Conservation (phyloP, 331 rosid species). For the Quercus lobata region DNA sequence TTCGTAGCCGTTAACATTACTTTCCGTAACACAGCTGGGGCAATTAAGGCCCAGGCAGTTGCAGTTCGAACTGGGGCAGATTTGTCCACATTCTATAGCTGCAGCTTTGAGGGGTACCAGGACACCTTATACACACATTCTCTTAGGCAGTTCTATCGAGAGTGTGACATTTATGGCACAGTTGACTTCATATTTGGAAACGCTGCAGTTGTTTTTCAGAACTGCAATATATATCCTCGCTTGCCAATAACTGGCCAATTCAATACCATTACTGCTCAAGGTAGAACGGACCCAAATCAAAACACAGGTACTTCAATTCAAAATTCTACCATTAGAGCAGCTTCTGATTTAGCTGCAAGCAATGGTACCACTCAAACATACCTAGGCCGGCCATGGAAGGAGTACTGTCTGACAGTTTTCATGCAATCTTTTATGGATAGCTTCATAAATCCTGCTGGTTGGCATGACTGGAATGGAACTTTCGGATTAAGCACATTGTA, state of each 20-base stretch:
- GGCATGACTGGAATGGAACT: slow-evolving; percentile 58
- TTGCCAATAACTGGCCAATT: slow-evolving; percentile 49
- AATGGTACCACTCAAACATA: slow-evolving; percentile 27
- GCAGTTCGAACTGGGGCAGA: slow-evolving; percentile 79
- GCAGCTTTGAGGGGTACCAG: slow-evolving; percentile 79
- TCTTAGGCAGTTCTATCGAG: slow-evolving; percentile 59
- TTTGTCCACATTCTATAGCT: slow-evolving; percentile 62
- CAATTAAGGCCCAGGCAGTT: slow-evolving; percentile 73
- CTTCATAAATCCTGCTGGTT: slow-evolving; percentile 45
- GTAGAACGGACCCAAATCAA: slow-evolving; percentile 54
- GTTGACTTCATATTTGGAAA: slow-evolving; percentile 74
- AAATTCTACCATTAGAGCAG: slow-evolving; percentile 41
- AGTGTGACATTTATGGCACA: slow-evolving; percentile 64
- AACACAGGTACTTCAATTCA: slow-evolving; percentile 66
- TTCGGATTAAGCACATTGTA: slow-evolving; percentile 46
- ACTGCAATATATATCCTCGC: slow-evolving; percentile 57
- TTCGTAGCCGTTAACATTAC: slow-evolving; percentile 82
- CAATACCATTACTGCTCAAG: slow-evolving; percentile 70
- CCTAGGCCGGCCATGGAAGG: slow-evolving; percentile 71
- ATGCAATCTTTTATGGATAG: slow-evolving; percentile 49
- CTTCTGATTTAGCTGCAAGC: slow-evolving; percentile 33
- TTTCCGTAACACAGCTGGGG: slow-evolving; percentile 76
- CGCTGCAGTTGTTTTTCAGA: slow-evolving; percentile 58
- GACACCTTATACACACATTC: slow-evolving; percentile 64
- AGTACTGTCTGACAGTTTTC: slow-evolving; percentile 43